phyloP scores from a whole-genome alignment of 805 yeast species.

The Candida tammaniensis region DNA sequence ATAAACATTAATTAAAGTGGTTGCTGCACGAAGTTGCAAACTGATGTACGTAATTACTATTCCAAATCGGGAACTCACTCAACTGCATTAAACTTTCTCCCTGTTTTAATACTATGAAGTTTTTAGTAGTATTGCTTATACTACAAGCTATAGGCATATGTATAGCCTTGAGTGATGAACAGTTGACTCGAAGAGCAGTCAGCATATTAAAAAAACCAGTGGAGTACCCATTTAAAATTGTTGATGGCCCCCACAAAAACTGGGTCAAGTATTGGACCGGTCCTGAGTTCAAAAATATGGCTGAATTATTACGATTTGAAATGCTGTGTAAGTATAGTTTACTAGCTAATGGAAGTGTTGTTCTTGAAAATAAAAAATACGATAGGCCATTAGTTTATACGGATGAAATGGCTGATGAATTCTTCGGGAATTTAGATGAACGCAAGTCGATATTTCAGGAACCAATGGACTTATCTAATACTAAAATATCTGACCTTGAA shows the following conservation, averaged over 20 bases:
- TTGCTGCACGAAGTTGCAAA: background rate
- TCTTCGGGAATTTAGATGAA: slow-evolving; percentile 1
- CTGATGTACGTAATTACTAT: slow-evolving; percentile 1
- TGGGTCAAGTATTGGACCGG: slow-evolving; percentile 7
- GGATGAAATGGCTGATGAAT: slow-evolving; percentile 1
- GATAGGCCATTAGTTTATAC: background rate
- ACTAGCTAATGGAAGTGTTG: slow-evolving; percentile 3
- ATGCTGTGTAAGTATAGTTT: slow-evolving; percentile 1
- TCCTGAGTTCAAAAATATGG: slow-evolving; percentile 3
- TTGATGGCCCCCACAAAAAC: slow-evolving; percentile 3
- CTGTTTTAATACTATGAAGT: background rate
- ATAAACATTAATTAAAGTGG: no score
- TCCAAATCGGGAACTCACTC: background rate
- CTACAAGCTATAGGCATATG: background rate
- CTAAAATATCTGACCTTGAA: slow-evolving; percentile 2
- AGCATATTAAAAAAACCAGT: slow-evolving; percentile 1
- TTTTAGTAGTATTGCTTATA: background rate
- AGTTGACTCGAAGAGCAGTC: slow-evolving; percentile 1
- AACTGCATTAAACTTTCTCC: background rate
- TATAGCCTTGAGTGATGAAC: background rate
- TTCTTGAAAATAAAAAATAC: background rate
- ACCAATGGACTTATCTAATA: no score
- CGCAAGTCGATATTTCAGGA: no score
- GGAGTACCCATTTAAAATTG: slow-evolving; percentile 1
- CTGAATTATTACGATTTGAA: slow-evolving; percentile 4